phyloP scores from a whole-genome alignment of 495 filamentous ascomycete genomes.

The Daldinia decipiens region DNA sequence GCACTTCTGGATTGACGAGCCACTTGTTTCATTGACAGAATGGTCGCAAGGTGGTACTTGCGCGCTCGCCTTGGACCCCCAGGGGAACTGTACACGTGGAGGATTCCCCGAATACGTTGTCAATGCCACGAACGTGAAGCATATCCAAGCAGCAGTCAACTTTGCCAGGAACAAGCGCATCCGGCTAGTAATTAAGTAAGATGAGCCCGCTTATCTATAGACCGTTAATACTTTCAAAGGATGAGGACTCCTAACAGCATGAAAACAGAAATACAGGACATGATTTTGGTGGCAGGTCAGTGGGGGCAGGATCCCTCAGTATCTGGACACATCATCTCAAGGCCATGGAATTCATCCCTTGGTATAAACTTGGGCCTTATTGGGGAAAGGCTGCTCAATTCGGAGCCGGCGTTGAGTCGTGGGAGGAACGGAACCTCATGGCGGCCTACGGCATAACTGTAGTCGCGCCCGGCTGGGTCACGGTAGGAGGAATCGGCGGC shows the following conservation, averaged over 20 bases:
- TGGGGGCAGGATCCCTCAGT: conserved; percentile 63
- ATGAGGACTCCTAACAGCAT: conserved; percentile 4
- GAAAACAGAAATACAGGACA: conserved; percentile 70
- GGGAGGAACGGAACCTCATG: conserved; percentile 52
- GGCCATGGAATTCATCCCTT: conserved; percentile 53
- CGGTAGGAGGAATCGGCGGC: conserved; percentile 50
- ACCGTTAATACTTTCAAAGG: not conserved
- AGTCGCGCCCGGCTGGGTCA: conserved; percentile 53
- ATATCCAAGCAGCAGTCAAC: conserved; percentile 67
- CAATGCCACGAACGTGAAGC: conserved; percentile 62
- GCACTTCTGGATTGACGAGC: conserved; percentile 53
- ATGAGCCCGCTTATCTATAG: not conserved
- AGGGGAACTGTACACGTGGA: conserved; percentile 62
- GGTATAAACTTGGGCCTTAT: conserved; percentile 52
- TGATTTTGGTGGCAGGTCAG: conserved; percentile 66
- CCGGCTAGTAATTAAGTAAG: conserved; percentile 67
- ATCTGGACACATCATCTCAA: conserved; percentile 70
- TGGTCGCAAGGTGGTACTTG: conserved; percentile 56
- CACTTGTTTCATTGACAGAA: conserved; percentile 47
- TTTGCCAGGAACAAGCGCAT: conserved; percentile 69
- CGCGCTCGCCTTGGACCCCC: conserved; percentile 35
- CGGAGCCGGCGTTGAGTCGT: conserved; percentile 56
- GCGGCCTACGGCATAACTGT: conserved; percentile 50
- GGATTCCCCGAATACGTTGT: conserved; percentile 68
- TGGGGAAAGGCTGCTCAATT: conserved; percentile 54